phyloP scores from a whole-genome alignment of 2,329 filamentous ascomycete species.

The Aureobasidium zeae region DNA sequence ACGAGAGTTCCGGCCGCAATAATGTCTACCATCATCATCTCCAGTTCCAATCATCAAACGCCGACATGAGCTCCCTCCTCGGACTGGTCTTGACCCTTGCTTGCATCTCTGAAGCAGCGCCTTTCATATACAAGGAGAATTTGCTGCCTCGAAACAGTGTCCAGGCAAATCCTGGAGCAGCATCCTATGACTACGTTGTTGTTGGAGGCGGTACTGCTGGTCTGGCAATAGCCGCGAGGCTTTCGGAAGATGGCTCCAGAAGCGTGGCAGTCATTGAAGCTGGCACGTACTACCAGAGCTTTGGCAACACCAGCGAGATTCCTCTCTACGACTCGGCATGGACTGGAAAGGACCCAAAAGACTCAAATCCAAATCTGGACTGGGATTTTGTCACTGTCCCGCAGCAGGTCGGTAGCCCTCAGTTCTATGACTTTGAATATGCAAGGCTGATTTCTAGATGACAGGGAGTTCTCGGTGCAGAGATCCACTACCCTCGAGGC shows the following conservation, averaged over 20 bases:
- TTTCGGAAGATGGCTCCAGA: constrained; percentile 17
- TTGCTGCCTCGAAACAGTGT: too few species aligned
- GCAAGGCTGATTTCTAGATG: too few species aligned
- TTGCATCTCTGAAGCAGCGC: too few species aligned
- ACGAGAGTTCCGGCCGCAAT: too few species aligned
- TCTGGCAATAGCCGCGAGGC: constrained; percentile 19
- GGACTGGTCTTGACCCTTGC: too few species aligned
- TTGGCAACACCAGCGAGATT: constrained; percentile 17
- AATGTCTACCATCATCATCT: too few species aligned
- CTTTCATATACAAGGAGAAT: too few species aligned
- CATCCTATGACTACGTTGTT: constrained; percentile 21
- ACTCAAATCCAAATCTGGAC: constrained; percentile 23
- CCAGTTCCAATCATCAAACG: too few species aligned
- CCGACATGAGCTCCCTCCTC: too few species aligned
- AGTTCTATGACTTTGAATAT: too few species aligned
- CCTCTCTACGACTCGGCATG: constrained; percentile 5
- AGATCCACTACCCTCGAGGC: constrained; percentile 25
- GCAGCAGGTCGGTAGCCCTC: too few species aligned
- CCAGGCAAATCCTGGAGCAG: constrained; percentile 15
- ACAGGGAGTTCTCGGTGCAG: too few species aligned
- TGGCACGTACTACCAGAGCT: constrained; percentile 22
- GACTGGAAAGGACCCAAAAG: background rate
- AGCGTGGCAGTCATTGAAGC: constrained; percentile 23
- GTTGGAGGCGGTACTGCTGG: constrained; percentile 21
- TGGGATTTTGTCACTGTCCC: constrained; percentile 25